Evolutionary conservation across 2,329 filamentous ascomycete genomes (phyloP), one percentile per base, ranked within the genome.

Genomic region (Fusarium equiseti): DNA sequence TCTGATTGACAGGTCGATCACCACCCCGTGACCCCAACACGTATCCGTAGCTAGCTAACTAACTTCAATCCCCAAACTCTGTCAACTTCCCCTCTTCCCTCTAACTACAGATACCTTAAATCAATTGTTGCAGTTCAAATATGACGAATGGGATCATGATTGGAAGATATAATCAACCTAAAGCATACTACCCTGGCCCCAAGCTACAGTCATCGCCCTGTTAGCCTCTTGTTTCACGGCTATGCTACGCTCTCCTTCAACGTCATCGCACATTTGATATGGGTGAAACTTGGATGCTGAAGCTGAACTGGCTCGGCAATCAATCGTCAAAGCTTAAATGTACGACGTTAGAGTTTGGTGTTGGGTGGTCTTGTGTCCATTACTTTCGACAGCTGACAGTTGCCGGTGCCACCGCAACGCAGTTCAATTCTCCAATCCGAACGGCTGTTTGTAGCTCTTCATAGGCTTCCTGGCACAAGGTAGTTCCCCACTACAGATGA

Each of bases 21-120:
- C 31, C 52, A 63, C 55, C 68, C 54, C 54, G 68, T 70, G 68
- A 71, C 68, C 63, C 40, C 29, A 32, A 65, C 22, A 46, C 50
- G 46, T 46, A 38, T 38, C 35, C 35, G 18, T 38, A 12, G 35
- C 10, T 12, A 66, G 52, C 32, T 46, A 35, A 22, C 27, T 45
- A 52, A 20, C 32, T n/a, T 43, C 40, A 40, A 40, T 27, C 40
- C 32, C 22, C n/a, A 51, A 58, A 52, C 63, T 67, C 44, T 68
- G 52, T 51, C 48, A 29, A 51, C 38, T 44, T 59, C 52, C 40
- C 20, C 50, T 54, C 52, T 50, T 56, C 29, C 35, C 35, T 38
- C 18, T n/a, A 20, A 20, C 20, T 20, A 31, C 29, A 5, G 12
- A 29, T 20, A 48, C n/a, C 29, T 16, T 29, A 27, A 32, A 56